Evolutionary conservation across 331 rosid genomes (phyloP).

Genomic region (Cydonia oblonga): DNA sequence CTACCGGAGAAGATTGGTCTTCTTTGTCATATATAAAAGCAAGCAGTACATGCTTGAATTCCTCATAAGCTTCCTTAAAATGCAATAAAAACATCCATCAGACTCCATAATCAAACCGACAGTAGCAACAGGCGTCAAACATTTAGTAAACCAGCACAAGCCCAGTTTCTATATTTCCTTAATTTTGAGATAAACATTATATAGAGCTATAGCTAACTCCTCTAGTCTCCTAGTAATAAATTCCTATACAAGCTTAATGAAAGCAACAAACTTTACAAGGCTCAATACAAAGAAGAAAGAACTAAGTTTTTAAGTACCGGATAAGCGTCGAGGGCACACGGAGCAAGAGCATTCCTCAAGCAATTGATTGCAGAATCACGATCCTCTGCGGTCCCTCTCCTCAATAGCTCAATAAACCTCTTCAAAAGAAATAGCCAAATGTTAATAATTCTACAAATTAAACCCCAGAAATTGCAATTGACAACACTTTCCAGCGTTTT

Average conservation of each 20-base stretch:
- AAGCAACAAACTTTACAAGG: not conserved
- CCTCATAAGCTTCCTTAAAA: constrained; percentile 97
- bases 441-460: not conserved
- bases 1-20: constrained; percentile 77
- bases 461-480: not conserved
- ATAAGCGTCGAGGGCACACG: constrained; percentile 94
- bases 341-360: constrained; percentile 80
- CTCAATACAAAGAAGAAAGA: not conserved
- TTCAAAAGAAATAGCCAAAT: constrained; percentile 4
- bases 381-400: constrained; percentile 67
- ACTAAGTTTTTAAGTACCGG: constrained; percentile 48
- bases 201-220: not conserved
- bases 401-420: constrained; percentile 92
- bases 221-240: not conserved
- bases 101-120: constrained; percentile 5
- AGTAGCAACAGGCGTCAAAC: not conserved
- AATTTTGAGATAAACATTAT: not conserved
- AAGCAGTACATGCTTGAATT: constrained; percentile 92
- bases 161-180: not conserved
- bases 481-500: not conserved
- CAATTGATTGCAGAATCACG: constrained; percentile 81
- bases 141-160: not conserved
- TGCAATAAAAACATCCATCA: constrained; percentile 31
- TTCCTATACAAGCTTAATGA: not conserved
- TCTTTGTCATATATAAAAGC: constrained; percentile 89